A percentile compares a stretch with the other conserved stretches of the same genome.
Evolutionary conservation across 2,329 filamentous ascomycete species (phyloP).

Genomic region (Dryadomyces quercivorus): DNA sequence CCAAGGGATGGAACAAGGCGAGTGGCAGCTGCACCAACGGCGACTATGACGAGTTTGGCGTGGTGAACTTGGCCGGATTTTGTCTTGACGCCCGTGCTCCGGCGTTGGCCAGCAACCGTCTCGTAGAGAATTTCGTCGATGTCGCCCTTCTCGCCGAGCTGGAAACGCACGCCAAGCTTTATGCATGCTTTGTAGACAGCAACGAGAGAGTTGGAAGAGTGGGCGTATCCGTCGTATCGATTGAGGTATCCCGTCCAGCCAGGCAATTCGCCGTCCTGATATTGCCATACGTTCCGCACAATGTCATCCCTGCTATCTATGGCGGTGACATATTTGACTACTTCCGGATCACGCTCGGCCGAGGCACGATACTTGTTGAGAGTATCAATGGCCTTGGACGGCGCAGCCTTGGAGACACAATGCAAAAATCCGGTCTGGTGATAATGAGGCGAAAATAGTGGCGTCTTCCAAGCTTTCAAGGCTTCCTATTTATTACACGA

Average conservation of each 20-base stretch:
- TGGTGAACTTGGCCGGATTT: conserved; percentile 14
- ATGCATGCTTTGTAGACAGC: neutral
- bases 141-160: conserved; percentile 5
- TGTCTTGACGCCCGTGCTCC: conserved; percentile 16
- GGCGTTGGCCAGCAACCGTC: conserved; percentile 11
- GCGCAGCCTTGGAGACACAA: conserved; percentile 32
- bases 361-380: conserved; percentile 28
- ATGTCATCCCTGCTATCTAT: conserved; percentile 26
- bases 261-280: conserved; percentile 31
- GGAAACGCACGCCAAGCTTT: neutral
- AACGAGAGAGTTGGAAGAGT: conserved; percentile 36
- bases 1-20: conserved; percentile 35
- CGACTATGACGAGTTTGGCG: conserved; percentile 32
- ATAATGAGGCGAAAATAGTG: conserved; percentile 40
- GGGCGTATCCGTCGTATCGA: conserved; percentile 42
- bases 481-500: conserved; percentile 27
- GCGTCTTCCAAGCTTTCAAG: conserved; percentile 38
- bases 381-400: conserved; percentile 33
- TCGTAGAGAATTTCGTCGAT: conserved; percentile 26
- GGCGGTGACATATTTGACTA: conserved; percentile 13
- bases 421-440: conserved; percentile 34
- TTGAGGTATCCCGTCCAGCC: conserved; percentile 50
- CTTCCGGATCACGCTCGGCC: conserved; percentile 27
- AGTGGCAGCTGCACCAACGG: conserved; percentile 17
- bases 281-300: conserved; percentile 22